Evolutionary conservation across 345 rosid genomes (phyloP), one percentile per base, ranked within the genome.

Genomic region (Zanthoxylum bungeanum): DNA sequence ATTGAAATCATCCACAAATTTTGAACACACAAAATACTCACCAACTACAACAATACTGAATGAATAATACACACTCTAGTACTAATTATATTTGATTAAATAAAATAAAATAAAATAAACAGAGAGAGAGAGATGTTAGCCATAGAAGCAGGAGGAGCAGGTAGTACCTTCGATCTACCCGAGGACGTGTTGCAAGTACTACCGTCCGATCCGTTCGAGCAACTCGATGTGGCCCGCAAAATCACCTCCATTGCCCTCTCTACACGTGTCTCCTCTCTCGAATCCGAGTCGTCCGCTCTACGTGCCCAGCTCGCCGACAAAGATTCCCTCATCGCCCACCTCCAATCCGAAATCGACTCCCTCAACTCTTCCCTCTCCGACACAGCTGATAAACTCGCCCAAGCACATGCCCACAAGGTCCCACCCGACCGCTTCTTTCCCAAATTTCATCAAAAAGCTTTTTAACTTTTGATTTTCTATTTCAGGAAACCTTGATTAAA

Each of bases 211-310:
- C 98, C 97, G 0, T 94, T 87, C 76, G 90, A 92, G 28, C 98
- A 94, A 70, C 95, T 94, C n/a, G 98, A 94, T 77, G 89, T 94
- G 76, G 98, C 98, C 47, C 97, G 98, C 58, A 94, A 92, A 50
- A 94, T 92, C 91, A 94, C 97, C n/a, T 94, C 98, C 75, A 76
- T 94, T 71, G 98, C 98, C 24, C 89, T 94, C 73, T 78, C 97
- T 22, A 78, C 97, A 31, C 97, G 98, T 65, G 89, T 94, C 82
- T 89, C 92, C 5, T 63, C 85, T n/a, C 97, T 94, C 61, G 98
- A 94, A 85, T 75, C 93, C 4, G 97, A 92, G 78, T 81, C 89
- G 36, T 83, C 89, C 65, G 82, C 76, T 47, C 86, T 92, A 68
- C 87, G 79, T 1, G 79, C 74, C 50, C 53, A 64, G 25, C 83